Evolutionary conservation across 768 basidiomycete genomes (phyloP), one percentile per base, ranked within the genome.

Genomic region (Clitopilus hobsonii): DNA sequence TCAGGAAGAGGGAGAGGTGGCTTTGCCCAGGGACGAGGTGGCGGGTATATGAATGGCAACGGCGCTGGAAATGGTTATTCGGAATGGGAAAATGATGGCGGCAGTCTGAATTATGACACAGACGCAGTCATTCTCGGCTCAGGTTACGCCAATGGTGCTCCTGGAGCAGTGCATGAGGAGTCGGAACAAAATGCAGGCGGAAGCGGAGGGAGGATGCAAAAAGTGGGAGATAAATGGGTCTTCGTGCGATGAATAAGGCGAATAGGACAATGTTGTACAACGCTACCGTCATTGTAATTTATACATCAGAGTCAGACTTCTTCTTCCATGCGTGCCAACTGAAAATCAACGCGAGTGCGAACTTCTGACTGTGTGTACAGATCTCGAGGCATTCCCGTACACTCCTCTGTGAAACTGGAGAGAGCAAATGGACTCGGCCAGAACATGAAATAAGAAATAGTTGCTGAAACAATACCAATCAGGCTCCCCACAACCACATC

Each of bases 171-270:
- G 24, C 51, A 32, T 28, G 49, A 50, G 16, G 6, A 27, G 24
- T 16, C 26, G 2, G 49, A 18, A 11, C 18, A 45, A 23, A 23
- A 8, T n/a, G n/a, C n/a, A n/a, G 41, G 11, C 11, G 16, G 41
- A 20, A 45, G 22, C 4, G 79, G 80, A 6, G 80, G 82, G 26
- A 73, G 78, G 56, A 90, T 90, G 88, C 81, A 84, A 70, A 80
- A 75, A 60, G 72, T 89, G 20, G 86, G 83, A 38, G 89, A 85
- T 68, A 82, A 79, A 62, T 89, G 88, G 89, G 70, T 84, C 52
- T 89, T 87, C 69, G 81, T 84, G 59, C 79, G 74, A 59, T 76
- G 61, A 61, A 56, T 61, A 61, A 58, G 67, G 67, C 61, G 60
- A 64, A 62, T 67, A 62, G 60, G 58, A 59, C 56, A 57, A 59